Percentiles rank a stretch among this genome's conserved stretches.
These are phyloP conservation scores for Bipolaris zeicola DNA, from an alignment of 2,329 filamentous ascomycete genomes.

Conservation along the genomic window DNA sequence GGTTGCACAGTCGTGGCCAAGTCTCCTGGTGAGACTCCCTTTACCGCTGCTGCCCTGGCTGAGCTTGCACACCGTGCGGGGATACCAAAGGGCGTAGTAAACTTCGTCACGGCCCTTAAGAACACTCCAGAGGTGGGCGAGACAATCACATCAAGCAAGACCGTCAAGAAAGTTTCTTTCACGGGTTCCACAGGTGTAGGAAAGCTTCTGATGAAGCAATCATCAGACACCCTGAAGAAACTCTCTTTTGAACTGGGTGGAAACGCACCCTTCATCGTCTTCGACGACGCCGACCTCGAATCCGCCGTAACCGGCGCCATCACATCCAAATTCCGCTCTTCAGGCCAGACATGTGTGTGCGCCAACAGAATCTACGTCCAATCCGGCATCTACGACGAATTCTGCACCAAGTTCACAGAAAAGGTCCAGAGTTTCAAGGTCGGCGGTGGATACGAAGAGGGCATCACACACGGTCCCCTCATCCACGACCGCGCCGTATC, in stretches of 20 bases:
- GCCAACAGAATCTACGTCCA: conserved; percentile 82
- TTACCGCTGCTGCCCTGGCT: conserved; percentile 84
- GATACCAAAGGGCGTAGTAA: conserved; percentile 87
- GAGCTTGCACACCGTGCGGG: conserved; percentile 87
- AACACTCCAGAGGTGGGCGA: conserved; percentile 83
- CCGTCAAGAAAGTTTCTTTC: conserved; percentile 89
- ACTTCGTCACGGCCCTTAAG: conserved; percentile 78
- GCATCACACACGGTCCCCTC: conserved; percentile 77
- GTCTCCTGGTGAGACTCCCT: conserved; percentile 88
- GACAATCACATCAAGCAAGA: conserved; percentile 74
- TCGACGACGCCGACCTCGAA: conserved; percentile 92
- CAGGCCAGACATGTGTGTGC: conserved; percentile 90
- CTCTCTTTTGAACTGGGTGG: conserved; percentile 90
- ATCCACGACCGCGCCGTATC: conserved; percentile 77
- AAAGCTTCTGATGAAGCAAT: conserved; percentile 87
- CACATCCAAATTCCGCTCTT: conserved; percentile 88
- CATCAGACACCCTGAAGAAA: conserved; percentile 81
- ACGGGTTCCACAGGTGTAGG: conserved; percentile 75
- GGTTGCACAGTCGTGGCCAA: conserved; percentile 95
- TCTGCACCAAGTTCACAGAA: conserved; percentile 70
- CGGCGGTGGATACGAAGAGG: conserved; percentile 72
- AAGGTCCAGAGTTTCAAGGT: conserved; percentile 77
- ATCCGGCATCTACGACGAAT: conserved; percentile 75
- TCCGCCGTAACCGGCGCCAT: conserved; percentile 82
- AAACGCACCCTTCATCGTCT: conserved; percentile 95